Percentiles rank a stretch among this genome's conserved stretches.
These are phyloP conservation scores for Hygrophorus pudorinus DNA, from an alignment of 768 basidiomycete genomes.

Conservation along the genomic window DNA sequence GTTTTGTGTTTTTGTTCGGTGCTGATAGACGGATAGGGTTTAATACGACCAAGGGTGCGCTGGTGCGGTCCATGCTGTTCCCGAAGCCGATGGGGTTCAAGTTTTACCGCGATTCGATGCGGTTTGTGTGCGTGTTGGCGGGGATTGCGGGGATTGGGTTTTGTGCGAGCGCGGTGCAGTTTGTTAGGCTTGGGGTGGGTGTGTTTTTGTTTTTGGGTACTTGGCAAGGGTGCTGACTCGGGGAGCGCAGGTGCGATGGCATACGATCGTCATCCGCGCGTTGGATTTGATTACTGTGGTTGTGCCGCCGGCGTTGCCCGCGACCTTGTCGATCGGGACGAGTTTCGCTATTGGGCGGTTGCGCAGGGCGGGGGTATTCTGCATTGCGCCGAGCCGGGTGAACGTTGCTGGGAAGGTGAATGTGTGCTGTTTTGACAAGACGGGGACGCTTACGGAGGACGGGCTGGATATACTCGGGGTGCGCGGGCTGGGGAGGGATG, in stretches of 20 bases:
- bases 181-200: constrained; percentile 79
- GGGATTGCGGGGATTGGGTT: constrained; percentile 91
- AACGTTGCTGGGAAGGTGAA: constrained; percentile 96
- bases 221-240: background rate
- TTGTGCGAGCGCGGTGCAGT: constrained; percentile 84
- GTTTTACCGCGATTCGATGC: constrained; percentile 87
- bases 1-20: background rate
- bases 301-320: constrained; percentile 94
- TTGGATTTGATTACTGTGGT: constrained; percentile 95
- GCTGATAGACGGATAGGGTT: constrained; percentile 47
- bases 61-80: constrained; percentile 96
- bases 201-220: background rate
- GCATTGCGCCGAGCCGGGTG: constrained; percentile 92
- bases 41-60: constrained; percentile 93
- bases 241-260: constrained; percentile 62
- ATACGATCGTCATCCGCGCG: constrained; percentile 84
- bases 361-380: constrained; percentile 82
- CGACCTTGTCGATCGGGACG: constrained; percentile 94
- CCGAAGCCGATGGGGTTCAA: constrained; percentile 99
- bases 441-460: constrained; percentile 96
- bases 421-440: constrained; percentile 98
- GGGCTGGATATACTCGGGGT: constrained; percentile 95
- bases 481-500: constrained; percentile 69
- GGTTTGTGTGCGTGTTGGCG: constrained; percentile 86
- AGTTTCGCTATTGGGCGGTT: constrained; percentile 89